Conservation (phyloP, 352 stramenopile genomes). For the Phytophthora meadii region DNA sequence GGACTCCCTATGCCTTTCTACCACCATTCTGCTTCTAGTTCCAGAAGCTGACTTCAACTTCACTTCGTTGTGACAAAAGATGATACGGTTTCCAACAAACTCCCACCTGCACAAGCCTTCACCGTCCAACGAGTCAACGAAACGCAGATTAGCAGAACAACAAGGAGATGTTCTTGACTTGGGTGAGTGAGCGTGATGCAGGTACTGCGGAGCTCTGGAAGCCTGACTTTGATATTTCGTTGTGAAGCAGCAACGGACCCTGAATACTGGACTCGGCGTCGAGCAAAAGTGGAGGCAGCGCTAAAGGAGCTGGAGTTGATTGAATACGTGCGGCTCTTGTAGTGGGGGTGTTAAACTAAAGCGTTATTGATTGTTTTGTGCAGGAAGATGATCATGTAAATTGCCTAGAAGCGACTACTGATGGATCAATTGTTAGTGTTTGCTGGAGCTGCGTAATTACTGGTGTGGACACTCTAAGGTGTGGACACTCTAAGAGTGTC, state of each 20-base stretch:
- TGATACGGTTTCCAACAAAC: no score
- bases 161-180: constrained; percentile 11
- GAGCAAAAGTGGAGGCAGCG: constrained; percentile 36
- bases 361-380: background rate
- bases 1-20: no score
- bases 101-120: constrained; percentile 17
- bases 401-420: constrained; percentile 17
- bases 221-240: constrained; percentile 8
- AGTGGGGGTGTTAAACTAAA: background rate
- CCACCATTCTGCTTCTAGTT: no score
- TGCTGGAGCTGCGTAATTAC: background rate
- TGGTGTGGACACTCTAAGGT: no score
- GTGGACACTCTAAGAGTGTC: no score
- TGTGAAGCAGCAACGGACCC: constrained; percentile 31
- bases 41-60: no score
- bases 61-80: no score
- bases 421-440: constrained; percentile 6
- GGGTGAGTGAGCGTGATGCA: constrained; percentile 17
- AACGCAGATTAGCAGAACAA: constrained; percentile 6
- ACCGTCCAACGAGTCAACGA: constrained; percentile 10
- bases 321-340: constrained; percentile 34
- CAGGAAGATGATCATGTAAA: constrained; percentile 32
- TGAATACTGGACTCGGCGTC: constrained; percentile 50
- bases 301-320: constrained; percentile 43
- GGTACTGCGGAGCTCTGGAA: constrained; percentile 1